These are phyloP conservation scores for Eucalyptus guilfoylei DNA, from an alignment of 345 rosid species.

Conservation along the genomic window DNA sequence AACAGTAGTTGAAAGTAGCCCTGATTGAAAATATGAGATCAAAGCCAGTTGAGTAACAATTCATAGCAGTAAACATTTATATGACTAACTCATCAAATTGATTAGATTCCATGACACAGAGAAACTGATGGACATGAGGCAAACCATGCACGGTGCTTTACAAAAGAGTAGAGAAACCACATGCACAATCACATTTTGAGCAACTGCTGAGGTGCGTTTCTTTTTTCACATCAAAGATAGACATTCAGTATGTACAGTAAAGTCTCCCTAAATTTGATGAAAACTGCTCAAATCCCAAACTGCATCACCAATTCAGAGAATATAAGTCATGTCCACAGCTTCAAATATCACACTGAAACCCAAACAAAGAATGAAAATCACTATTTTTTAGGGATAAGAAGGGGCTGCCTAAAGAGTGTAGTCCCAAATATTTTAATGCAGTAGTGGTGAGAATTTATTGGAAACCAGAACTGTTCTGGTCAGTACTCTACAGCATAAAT, in stretches of 20 bases:
- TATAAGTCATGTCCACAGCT: neutral
- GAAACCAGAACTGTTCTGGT: neutral
- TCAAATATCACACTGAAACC: neutral
- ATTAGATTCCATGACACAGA: neutral
- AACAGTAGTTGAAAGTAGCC: slow-evolving; percentile 34
- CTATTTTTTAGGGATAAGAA: neutral
- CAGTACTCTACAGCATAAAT: neutral
- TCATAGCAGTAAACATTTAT: neutral
- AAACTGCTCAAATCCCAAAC: neutral
- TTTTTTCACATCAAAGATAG: neutral
- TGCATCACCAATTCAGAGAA: neutral
- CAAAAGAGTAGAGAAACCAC: neutral
- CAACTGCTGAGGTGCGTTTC: neutral
- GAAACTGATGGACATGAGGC: neutral
- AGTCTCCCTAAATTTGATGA: neutral
- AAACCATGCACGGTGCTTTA: neutral
- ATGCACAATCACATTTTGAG: neutral
- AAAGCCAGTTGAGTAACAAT: neutral
- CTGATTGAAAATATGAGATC: neutral
- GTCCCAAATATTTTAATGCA: neutral
- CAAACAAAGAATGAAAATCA: neutral
- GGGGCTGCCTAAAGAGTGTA: neutral
- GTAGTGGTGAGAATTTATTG: neutral
- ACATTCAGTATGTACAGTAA: neutral
- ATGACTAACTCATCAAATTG: neutral